Base-by-base conservation (phyloP, 805 yeast genomes). In the Yamadazyma kitorensis region DNA sequence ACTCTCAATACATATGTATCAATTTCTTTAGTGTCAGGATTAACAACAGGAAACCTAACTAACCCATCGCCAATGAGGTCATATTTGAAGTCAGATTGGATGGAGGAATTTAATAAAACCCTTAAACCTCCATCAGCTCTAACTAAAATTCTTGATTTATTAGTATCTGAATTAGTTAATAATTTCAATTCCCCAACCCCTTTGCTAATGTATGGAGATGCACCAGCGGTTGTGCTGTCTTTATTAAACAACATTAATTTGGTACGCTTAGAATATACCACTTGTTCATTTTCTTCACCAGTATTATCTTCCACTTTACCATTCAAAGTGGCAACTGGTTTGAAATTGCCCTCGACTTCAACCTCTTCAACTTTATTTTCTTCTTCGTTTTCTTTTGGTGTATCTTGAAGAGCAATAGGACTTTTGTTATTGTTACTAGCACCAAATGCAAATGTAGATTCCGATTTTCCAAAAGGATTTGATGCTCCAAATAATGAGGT, bases 71-170 rank as follows among this genome's bases (percentile, higher is more conserved):
- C 80, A 37, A 78, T 64, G 3, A 74, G 67, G 8, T 72, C 65
- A 54, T 87, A 89, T 1, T 64, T 65, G 39, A 86, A 63, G 32
- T 74, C 76, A 34, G 72, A 72, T 7, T 74, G 64, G 8, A 88
- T 57, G n/a, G 68, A 59, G 10, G 79, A 66, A 54, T 91, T 91
- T 40, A 91, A 60, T 29, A 91, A 57, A 11, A 88, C 80, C 47
- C 95, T 75, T 24, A 83, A 82, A 24, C 87, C 80, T 18, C 96
- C 96, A 37, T 89, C 98, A 0, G 96, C 86, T 50, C 98, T 78
- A 14, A 91, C 72, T 23, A 91, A 62, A 10, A 86, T 61, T 55
- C 98, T 77, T 3, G 80, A 54, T 52, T 86, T 86, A 15, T 67
- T 62, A 7, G 82, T 79, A 2, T 64, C 70, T 33, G 72, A 72